Evolutionary conservation across 805 yeast genomes (phyloP).

Genomic region (Huiozyma sinensis): DNA sequence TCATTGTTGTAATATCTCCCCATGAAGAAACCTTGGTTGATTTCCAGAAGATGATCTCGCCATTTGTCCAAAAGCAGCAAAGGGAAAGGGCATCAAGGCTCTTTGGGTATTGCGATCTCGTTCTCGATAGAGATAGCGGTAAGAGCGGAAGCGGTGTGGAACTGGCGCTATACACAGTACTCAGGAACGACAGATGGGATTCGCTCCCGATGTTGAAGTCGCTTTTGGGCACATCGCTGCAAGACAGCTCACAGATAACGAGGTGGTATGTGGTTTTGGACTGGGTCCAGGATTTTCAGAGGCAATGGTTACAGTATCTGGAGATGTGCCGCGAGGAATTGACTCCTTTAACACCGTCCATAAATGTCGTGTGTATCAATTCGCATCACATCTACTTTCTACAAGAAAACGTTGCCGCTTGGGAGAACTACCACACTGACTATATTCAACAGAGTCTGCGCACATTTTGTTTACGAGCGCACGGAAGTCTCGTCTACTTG

Average conservation of each 20-base stretch:
- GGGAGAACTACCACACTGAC: conserved; percentile 19
- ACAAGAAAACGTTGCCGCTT: conserved; percentile 10
- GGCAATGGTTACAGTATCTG: conserved; percentile 14
- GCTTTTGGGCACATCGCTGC: background rate
- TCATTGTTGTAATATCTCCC: too few species aligned
- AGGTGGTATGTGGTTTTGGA: conserved; percentile 14
- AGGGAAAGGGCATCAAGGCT: too few species aligned
- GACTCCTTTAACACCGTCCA: background rate
- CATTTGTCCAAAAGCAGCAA: too few species aligned
- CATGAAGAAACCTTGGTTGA: too few species aligned
- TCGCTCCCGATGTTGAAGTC: background rate
- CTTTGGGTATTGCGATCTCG: too few species aligned
- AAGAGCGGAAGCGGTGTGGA: too few species aligned
- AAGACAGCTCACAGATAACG: background rate
- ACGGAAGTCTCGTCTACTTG: conserved; percentile 7
- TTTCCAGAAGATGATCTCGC: too few species aligned
- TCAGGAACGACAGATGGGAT: too few species aligned
- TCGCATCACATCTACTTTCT: conserved; percentile 10
- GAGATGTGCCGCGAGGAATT: background rate
- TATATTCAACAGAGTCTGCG: conserved; percentile 19
- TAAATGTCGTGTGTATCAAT: conserved; percentile 10
- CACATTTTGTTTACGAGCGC: conserved; percentile 10
- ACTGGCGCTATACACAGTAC: too few species aligned
- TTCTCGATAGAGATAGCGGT: too few species aligned
- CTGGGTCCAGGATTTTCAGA: conserved; percentile 15